A percentile compares a stretch with the other conserved stretches of the same genome.
Evolutionary conservation across 2,329 filamentous ascomycete species (phyloP).

Genomic region (Aspergillus aculeatinus): DNA sequence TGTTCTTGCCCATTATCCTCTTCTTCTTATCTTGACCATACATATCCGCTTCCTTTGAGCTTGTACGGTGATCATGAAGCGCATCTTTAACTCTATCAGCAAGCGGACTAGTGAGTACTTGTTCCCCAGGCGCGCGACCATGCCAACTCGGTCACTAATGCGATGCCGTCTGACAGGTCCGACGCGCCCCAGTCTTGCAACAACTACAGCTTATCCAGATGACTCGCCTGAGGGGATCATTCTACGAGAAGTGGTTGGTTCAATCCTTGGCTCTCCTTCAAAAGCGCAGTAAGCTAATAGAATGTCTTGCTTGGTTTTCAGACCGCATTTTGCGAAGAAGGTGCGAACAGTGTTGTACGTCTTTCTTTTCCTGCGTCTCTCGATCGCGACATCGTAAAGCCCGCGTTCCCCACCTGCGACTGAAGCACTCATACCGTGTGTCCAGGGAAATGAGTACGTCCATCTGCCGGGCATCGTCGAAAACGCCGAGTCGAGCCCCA

Average conservation of each 20-base stretch:
- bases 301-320: constrained; percentile 34
- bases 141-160: neutral
- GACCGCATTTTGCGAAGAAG: constrained; percentile 78
- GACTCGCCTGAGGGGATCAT: constrained; percentile 43
- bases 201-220: constrained; percentile 25
- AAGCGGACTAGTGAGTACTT: constrained; percentile 32
- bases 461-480: constrained; percentile 93
- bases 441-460: constrained; percentile 81
- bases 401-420: neutral
- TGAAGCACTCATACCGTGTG: neutral
- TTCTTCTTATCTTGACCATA: neutral
- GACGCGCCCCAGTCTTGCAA: constrained; percentile 20
- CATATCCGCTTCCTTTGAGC: neutral
- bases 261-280: neutral
- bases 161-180: constrained; percentile 22
- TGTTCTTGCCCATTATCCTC: constrained; percentile 6
- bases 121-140: constrained; percentile 6
- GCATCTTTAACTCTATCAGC: constrained; percentile 34
- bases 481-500: constrained; percentile 85
- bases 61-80: constrained; percentile 32
- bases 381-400: neutral
- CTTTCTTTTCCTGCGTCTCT: neutral
- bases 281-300: constrained; percentile 3
- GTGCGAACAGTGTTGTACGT: constrained; percentile 56
- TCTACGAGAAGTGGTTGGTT: constrained; percentile 42